Evolutionary conservation across 2,329 filamentous ascomycete genomes (phyloP).

Genomic region (Fusarium sp.): DNA sequence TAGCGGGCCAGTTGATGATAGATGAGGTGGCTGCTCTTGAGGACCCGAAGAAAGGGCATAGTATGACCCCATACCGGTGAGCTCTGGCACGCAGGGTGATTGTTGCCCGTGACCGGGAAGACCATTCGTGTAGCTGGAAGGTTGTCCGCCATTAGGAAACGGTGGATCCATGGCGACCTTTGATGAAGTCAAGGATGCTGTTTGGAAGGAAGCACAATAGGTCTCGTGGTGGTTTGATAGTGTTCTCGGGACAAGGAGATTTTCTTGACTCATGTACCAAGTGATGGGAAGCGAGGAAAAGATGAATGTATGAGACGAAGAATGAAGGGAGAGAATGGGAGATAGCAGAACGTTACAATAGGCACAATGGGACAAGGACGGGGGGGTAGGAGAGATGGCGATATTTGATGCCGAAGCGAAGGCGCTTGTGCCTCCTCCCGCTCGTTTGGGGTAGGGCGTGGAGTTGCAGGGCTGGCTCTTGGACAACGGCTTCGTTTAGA

Average conservation of each 20-base stretch:
- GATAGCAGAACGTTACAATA: slow-evolving; percentile 48
- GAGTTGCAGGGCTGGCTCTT: slow-evolving; percentile 39
- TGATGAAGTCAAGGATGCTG: slow-evolving; percentile 32
- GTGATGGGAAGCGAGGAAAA: slow-evolving; percentile 36
- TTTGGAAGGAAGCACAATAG: slow-evolving; percentile 41
- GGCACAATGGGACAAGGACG: slow-evolving; percentile 48
- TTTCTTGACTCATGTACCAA: slow-evolving; percentile 37
- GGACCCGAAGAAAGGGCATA: slow-evolving; percentile 44
- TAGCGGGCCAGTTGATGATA: slow-evolving; percentile 45
- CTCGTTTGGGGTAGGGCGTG: slow-evolving; percentile 43
- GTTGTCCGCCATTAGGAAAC: slow-evolving; percentile 49
- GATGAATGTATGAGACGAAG: slow-evolving; percentile 33
- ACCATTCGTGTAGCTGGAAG: slow-evolving; percentile 53
- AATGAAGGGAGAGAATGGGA: slow-evolving; percentile 30
- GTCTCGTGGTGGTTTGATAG: slow-evolving; percentile 42
- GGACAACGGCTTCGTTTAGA: slow-evolving; percentile 39
- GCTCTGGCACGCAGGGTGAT: slow-evolving; percentile 48
- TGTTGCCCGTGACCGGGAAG: slow-evolving; percentile 49
- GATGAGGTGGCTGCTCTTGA: slow-evolving; percentile 42
- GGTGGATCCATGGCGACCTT: slow-evolving; percentile 49
- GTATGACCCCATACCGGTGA: slow-evolving; percentile 47
- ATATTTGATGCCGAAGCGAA: slow-evolving; percentile 48
- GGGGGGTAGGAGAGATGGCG: slow-evolving; percentile 41
- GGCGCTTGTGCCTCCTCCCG: slow-evolving; percentile 45
- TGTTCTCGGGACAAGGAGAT: slow-evolving; percentile 35